Evolutionary conservation across 495 filamentous ascomycete genomes (phyloP).

Genomic region (Hypoxylon lenormandii): DNA sequence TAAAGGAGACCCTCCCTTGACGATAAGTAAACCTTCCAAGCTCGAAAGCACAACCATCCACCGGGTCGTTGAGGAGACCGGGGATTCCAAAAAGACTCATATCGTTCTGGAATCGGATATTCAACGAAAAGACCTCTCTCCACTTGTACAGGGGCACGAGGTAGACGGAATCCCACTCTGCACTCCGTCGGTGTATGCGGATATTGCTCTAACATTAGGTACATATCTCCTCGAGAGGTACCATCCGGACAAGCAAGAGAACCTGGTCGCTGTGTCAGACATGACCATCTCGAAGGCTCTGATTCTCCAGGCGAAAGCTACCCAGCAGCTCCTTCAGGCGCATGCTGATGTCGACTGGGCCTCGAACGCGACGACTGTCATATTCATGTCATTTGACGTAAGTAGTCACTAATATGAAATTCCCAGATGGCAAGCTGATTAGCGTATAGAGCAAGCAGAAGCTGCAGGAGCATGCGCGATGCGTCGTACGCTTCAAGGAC

Average conservation of each 20-base stretch:
- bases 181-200: conserved; percentile 71
- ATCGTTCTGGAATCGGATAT: conserved; percentile 62
- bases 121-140: conserved; percentile 54
- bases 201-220: conserved; percentile 69
- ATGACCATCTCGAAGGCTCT: conserved; percentile 45
- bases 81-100: conserved; percentile 53
- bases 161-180: conserved; percentile 69
- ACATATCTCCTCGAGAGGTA: conserved; percentile 64
- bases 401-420: neutral
- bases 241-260: conserved; percentile 42
- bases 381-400: conserved; percentile 45
- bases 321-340: conserved; percentile 42
- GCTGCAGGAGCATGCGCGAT: conserved; percentile 64
- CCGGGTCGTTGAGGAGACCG: conserved; percentile 54
- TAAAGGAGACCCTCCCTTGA: neutral
- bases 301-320: conserved; percentile 24
- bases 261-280: conserved; percentile 57
- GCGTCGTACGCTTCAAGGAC: conserved; percentile 56
- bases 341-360: conserved; percentile 23
- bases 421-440: neutral
- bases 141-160: conserved; percentile 67
- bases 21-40: conserved; percentile 30
- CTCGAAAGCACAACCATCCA: no score
- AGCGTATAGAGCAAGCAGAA: conserved; percentile 50
- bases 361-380: conserved; percentile 10